A percentile compares a stretch with the other conserved stretches of the same genome.
Evolutionary conservation across 768 basidiomycete species (phyloP).

Genomic region (Termitomyces sp.): DNA sequence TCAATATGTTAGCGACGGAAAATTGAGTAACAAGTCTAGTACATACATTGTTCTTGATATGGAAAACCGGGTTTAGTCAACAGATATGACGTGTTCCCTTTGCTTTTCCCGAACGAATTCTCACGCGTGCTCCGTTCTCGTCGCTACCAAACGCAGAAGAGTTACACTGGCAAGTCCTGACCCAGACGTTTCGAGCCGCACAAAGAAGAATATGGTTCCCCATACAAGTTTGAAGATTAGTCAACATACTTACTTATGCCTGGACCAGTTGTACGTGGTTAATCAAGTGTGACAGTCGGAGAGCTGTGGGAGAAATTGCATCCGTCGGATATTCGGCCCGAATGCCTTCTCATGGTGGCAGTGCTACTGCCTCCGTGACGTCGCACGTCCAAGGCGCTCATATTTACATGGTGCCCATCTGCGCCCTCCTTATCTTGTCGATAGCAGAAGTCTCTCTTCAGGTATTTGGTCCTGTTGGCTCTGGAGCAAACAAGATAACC

Average conservation of each 20-base stretch:
- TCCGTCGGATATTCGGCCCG: background rate
- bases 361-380: background rate
- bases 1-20: background rate
- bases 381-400: background rate
- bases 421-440: background rate
- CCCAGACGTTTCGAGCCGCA: too few relatives aligned
- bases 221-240: too few relatives aligned
- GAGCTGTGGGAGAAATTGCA: background rate
- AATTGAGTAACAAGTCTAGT: background rate
- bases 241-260: too few relatives aligned
- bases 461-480: background rate
- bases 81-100: background rate
- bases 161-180: background rate
- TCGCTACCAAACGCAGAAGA: too few relatives aligned
- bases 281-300: too few relatives aligned
- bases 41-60: background rate
- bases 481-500: background rate
- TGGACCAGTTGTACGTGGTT: too few relatives aligned
- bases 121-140: background rate
- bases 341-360: background rate
- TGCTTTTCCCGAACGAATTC: background rate
- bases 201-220: too few relatives aligned
- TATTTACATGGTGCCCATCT: background rate
- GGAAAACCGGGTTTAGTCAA: too few relatives aligned
- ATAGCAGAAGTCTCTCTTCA: background rate